Percentiles rank a stretch among this genome's conserved stretches.
Evolutionary conservation across 164 flowering plant genomes (phyloP).

Genomic region (Litsea cubeba): DNA sequence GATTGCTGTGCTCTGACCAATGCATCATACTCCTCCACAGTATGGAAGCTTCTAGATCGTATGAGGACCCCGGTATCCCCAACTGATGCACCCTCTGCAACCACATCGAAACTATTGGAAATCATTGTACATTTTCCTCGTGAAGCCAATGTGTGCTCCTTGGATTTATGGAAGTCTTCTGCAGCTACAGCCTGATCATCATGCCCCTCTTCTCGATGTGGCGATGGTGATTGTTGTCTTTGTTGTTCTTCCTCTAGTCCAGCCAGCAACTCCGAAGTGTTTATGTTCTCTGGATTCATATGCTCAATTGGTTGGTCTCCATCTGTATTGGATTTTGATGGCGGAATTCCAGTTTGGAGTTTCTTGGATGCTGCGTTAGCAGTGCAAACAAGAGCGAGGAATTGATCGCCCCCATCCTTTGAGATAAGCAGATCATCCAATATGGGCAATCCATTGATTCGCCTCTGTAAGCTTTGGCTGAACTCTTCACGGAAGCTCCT

Average conservation of each 20-base stretch:
- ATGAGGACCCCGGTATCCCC: neutral
- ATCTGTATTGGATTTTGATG: neutral
- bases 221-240: constrained; percentile 6
- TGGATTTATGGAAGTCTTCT: constrained; percentile 13
- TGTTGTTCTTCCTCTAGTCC: constrained; percentile 20
- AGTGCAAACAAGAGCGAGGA: constrained; percentile 22
- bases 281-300: constrained; percentile 10
- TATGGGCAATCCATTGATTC: constrained; percentile 11
- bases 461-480: constrained; percentile 11
- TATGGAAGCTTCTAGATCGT: constrained; percentile 13
- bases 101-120: neutral
- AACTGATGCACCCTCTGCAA: neutral
- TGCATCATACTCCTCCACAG: constrained; percentile 33
- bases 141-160: neutral
- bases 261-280: constrained; percentile 24
- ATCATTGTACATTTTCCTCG: neutral
- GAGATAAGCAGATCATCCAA: constrained; percentile 17
- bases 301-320: neutral
- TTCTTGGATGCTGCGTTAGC: constrained; percentile 11
- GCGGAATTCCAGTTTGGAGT: constrained; percentile 5
- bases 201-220: neutral
- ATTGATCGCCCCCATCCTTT: constrained; percentile 15
- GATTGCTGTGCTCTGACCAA: neutral
- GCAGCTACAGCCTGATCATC: neutral
- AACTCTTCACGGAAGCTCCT: constrained; percentile 23